Evolutionary conservation across 495 filamentous ascomycete species (phyloP), one percentile per base, ranked within the genome.

Genomic region (Penicillium arizonense): DNA sequence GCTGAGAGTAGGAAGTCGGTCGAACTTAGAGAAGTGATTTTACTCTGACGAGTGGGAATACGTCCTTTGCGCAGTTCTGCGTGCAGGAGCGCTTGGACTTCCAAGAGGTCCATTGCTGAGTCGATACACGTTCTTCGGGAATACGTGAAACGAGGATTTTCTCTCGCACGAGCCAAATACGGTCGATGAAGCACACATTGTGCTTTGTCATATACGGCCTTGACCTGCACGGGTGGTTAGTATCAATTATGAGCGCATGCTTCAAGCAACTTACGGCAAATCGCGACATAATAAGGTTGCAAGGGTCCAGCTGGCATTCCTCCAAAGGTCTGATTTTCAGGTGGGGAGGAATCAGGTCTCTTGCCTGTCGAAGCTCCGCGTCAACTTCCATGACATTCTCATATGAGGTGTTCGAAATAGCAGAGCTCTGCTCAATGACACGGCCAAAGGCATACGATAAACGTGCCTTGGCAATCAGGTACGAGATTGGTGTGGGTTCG

Each of bases 381-480:
- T 98, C 94, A 32, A 91, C 77, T 41, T 86, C 85, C 68, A 96
- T 82, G 26, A 95, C 84, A 32, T 92, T 88, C 28, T 97, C 95
- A 69, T 98, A 97, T 6, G 83, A 77, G 1, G 63, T 66, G 21
- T 69, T 73, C 14, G 66, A 56, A 10, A 76, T 55, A 18, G 78
- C 69, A 34, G 76, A 73, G 10, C 73, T 68, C 13, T 76, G 67
- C 48, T 84, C 77, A 32, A 82, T 71, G n/a, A 88, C 80, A 10
- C 77, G 75, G 33, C 85, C 81, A 56, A 89, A 85, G 18, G 72
- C 74, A 44, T 83, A 75, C 37, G 82, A 73, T 36, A 96, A 68
- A 24, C 80, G 84, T 32, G 82, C 72, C 75, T 96, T 94, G 26
- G 81, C 76, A 49, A 96, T 95, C 82, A 97, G 83, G 71, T 91